These are phyloP conservation scores for Malassezia pachydermatis DNA, from an alignment of 1,284 basidiomycete species.

Conservation along the genomic window DNA sequence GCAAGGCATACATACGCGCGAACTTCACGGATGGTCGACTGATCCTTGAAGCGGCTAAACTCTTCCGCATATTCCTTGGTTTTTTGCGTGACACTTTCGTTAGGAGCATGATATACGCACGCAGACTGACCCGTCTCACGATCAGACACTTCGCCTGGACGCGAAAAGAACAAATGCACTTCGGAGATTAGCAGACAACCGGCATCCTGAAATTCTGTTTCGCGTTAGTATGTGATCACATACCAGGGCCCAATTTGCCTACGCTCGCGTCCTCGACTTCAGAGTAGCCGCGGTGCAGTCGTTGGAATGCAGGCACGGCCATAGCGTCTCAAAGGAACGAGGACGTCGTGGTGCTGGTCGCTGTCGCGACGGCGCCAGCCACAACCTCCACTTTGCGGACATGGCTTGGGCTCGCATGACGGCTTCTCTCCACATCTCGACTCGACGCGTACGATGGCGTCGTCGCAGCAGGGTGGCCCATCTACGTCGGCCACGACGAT, in stretches of 20 bases:
- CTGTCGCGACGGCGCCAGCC: no score
- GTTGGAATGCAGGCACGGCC: slow-evolving; percentile 15
- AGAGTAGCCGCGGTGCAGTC: slow-evolving; percentile 23
- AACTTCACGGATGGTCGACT: slow-evolving; percentile 72
- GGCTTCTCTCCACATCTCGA: no score
- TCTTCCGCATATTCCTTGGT: slow-evolving; percentile 81
- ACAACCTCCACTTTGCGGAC: no score
- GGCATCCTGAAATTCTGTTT: slow-evolving; percentile 72
- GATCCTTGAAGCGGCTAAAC: slow-evolving; percentile 77
- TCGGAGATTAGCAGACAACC: slow-evolving; percentile 82
- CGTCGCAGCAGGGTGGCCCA: no score
- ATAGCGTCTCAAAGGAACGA: background rate
- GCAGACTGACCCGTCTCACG: slow-evolving; percentile 70
- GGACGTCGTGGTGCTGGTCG: no score
- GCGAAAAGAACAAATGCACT: slow-evolving; percentile 72
- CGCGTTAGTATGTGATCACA: background rate
- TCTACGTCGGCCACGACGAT: no score
- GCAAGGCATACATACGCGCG: slow-evolving; percentile 60
- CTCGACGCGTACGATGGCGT: no score
- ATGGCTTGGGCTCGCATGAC: no score
- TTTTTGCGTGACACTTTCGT: slow-evolving; percentile 66
- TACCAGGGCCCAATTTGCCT: slow-evolving; percentile 28
- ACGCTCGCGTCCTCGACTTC: slow-evolving; percentile 34
- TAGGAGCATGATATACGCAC: slow-evolving; percentile 4
- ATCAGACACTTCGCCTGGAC: slow-evolving; percentile 63